Conservation (phyloP, 345 rosid genomes). For the Erucastrum elatum region DNA sequence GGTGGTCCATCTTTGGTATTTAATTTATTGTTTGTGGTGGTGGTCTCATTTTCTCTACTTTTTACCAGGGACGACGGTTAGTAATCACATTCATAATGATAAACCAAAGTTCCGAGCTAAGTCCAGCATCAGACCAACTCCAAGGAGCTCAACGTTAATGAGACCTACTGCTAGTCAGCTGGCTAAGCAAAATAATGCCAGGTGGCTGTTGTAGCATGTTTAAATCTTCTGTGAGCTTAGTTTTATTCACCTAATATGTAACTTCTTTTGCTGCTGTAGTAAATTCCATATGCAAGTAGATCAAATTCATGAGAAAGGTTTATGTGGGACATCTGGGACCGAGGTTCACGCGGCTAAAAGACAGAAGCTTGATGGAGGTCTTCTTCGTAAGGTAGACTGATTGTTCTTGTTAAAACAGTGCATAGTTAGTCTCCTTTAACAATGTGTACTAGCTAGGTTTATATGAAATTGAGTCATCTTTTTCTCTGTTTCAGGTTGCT, state of each 20-base stretch:
- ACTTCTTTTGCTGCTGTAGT: conserved; percentile 20
- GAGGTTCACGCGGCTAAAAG: conserved; percentile 94
- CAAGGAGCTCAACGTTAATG: conserved; percentile 89
- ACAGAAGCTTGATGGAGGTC: conserved; percentile 94
- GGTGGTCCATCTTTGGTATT: conserved; percentile 29
- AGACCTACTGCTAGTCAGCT: conserved; percentile 87
- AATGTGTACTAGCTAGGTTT: conserved; percentile 1
- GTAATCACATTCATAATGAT: conserved; percentile 39
- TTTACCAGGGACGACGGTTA: conserved; percentile 51
- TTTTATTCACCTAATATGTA: background rate
- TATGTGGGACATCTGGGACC: conserved; percentile 53
- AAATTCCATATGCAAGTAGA: conserved; percentile 40
- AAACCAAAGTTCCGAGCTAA: conserved; percentile 46
- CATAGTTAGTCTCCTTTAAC: background rate
- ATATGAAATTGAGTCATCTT: background rate
- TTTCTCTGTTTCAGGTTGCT: conserved; percentile 51
- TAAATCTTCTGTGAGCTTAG: background rate
- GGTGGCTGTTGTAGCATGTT: conserved; percentile 46
- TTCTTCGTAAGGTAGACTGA: conserved; percentile 60
- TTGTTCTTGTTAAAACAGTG: background rate
- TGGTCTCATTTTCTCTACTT: conserved; percentile 19
- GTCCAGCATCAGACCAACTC: conserved; percentile 43
- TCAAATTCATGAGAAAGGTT: conserved; percentile 48
- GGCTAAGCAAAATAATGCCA: conserved; percentile 76
- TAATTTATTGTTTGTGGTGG: background rate